Evolutionary conservation across 176 grass and related monocot species (phyloP).

Genomic region (Cymbopogon citratus): DNA sequence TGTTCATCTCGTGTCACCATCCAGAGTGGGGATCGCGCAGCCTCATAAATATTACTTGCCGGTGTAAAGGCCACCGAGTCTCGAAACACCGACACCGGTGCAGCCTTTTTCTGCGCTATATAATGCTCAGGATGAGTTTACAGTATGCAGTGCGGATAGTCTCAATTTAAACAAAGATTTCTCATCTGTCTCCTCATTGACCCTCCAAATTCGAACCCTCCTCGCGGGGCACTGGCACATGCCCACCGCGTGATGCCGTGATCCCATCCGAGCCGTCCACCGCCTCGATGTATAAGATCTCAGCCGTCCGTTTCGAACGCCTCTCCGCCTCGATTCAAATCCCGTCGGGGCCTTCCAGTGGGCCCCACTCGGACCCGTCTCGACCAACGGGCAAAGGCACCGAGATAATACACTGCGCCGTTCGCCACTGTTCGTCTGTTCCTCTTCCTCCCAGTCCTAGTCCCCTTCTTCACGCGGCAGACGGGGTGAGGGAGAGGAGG

Average conservation of each 20-base stretch:
- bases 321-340: slow-evolving; percentile 27
- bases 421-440: too few relatives aligned
- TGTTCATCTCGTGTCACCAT: too few relatives aligned
- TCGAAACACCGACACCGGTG: too few relatives aligned
- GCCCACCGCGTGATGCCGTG: not conserved
- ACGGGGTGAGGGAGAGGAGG: not conserved
- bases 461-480: not conserved
- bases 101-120: too few relatives aligned
- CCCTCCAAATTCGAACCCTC: slow-evolving; percentile 37
- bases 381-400: not conserved
- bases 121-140: too few relatives aligned
- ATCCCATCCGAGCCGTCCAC: slow-evolving; percentile 31
- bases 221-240: slow-evolving; percentile 7
- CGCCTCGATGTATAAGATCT: not conserved
- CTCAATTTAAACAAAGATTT: not conserved
- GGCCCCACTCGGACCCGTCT: not conserved
- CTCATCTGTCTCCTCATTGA: not conserved
- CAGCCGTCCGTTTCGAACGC: slow-evolving; percentile 35
- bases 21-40: too few relatives aligned
- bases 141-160: too few relatives aligned
- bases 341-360: not conserved
- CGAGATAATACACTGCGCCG: not conserved
- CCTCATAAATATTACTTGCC: too few relatives aligned
- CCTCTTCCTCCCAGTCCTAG: not conserved
- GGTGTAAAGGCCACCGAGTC: too few relatives aligned